phyloP scores from a whole-genome alignment of 805 yeast genomes.

The Kuraishia cidri region DNA sequence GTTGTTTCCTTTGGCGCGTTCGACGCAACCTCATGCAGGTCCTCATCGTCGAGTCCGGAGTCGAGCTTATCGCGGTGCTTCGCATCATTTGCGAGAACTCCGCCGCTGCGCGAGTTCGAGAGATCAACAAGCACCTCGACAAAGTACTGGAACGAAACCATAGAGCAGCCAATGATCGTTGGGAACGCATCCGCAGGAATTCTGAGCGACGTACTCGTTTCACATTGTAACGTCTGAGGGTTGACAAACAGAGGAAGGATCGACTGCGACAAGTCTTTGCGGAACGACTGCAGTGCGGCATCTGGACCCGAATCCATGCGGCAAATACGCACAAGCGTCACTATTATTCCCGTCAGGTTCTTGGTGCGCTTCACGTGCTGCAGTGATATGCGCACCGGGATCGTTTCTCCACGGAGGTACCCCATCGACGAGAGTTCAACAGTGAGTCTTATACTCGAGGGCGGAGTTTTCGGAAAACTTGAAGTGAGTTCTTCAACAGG shows the following conservation, averaged over 20 bases:
- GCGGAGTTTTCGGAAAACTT: neutral
- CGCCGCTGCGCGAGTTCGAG: conserved; percentile 29
- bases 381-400: conserved; percentile 62
- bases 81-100: neutral
- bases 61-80: conserved; percentile 3
- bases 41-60: conserved; percentile 7
- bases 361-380: conserved; percentile 65
- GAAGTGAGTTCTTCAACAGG: conserved; percentile 6
- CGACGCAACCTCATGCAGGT: conserved; percentile 3
- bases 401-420: conserved; percentile 66
- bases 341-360: conserved; percentile 64
- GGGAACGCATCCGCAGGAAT: conserved; percentile 86
- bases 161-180: conserved; percentile 61
- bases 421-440: conserved; percentile 55
- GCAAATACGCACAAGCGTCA: conserved; percentile 75
- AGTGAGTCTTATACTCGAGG: conserved; percentile 24
- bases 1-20: neutral
- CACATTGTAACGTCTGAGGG: conserved; percentile 47
- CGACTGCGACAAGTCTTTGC: conserved; percentile 77
- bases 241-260: conserved; percentile 75
- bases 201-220: conserved; percentile 51
- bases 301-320: conserved; percentile 54
- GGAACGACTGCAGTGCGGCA: conserved; percentile 57
- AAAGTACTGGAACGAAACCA: conserved; percentile 77
- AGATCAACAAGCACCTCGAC: conserved; percentile 78